Evolutionary conservation across 805 yeast genomes (phyloP), one percentile per base, ranked within the genome.

Genomic region (Zygosaccharomyces rouxii): DNA sequence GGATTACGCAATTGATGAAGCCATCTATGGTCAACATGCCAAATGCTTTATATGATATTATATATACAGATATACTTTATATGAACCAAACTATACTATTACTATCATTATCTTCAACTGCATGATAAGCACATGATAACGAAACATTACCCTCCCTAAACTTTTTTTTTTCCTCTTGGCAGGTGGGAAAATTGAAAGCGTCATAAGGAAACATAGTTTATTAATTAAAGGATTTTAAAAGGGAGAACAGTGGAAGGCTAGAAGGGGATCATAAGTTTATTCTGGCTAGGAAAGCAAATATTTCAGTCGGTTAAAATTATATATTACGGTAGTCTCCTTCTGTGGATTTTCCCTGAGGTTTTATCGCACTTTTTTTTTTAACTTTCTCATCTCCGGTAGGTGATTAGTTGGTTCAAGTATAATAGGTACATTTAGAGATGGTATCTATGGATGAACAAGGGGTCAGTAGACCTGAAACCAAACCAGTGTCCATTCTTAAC

Each of bases 401-500:
- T 33, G 19, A 14, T 18, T 6, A 9, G 10, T 16, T 33, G 21
- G 10, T 33, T 14, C 37, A 33, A 16, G 33, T 30, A 14, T 14
- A 14, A 7, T 14, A 33, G 11, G 37, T 6, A 11, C 4, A 7
- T 18, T n/a, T 2, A 25, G 7, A 13, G 16, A 41, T 28, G 35
- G 44, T 18, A 5, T 41, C 35, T 25, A 41, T 41, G 44, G 44
- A 41, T 14, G 44, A 41, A 2, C 28, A 29, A 41, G 35, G 16
- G 16, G 44, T 25, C n/a, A 47, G 22, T 26, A 47, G 28, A n/a
- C 40, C 30, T n/a, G 28, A 22, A 7, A 22, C 50, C 5, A 52
- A 46, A 29, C 59, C 59, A 13, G 53, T 55, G 1, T 55, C 59
- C 5, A 55, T 55, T 25, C 48, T 55, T 25, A 52, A 52, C 35